phyloP scores from a whole-genome alignment of 2,329 filamentous ascomycete genomes.

The Stromatinia cepivora region DNA sequence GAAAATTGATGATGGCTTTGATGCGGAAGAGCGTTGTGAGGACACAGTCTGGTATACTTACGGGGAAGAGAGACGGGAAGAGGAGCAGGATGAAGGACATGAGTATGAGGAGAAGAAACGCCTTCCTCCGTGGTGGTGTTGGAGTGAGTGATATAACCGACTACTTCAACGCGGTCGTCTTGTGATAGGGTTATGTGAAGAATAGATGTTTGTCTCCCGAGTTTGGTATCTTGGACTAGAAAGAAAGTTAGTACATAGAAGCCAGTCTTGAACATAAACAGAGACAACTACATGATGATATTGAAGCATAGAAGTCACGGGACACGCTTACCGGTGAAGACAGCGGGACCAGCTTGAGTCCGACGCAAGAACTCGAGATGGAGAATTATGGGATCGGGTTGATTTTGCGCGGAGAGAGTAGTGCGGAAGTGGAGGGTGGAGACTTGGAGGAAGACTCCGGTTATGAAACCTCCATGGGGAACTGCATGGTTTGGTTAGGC shows the following conservation, averaged over 20 bases:
- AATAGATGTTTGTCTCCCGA: conserved; percentile 62
- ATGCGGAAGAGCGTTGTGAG: background rate
- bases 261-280: background rate
- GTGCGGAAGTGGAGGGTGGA: conserved; percentile 59
- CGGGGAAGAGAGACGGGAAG: conserved; percentile 44
- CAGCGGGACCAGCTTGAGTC: conserved; percentile 57
- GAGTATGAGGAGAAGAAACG: conserved; percentile 55
- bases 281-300: background rate
- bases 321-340: conserved; percentile 44
- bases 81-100: conserved; percentile 46
- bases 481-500: conserved; percentile 47
- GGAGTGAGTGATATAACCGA: conserved; percentile 64
- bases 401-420: conserved; percentile 57
- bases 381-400: conserved; percentile 63
- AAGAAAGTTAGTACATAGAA: background rate
- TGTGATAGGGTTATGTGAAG: conserved; percentile 63
- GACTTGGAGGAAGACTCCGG: conserved; percentile 60
- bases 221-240: conserved; percentile 59
- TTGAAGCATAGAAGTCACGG: background rate
- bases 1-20: too few relatives aligned
- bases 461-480: conserved; percentile 70
- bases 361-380: conserved; percentile 67
- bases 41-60: background rate
- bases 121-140: conserved; percentile 62
- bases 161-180: conserved; percentile 57